Evolutionary conservation across 805 yeast genomes (phyloP).

Genomic region (Ogataea pini): DNA sequence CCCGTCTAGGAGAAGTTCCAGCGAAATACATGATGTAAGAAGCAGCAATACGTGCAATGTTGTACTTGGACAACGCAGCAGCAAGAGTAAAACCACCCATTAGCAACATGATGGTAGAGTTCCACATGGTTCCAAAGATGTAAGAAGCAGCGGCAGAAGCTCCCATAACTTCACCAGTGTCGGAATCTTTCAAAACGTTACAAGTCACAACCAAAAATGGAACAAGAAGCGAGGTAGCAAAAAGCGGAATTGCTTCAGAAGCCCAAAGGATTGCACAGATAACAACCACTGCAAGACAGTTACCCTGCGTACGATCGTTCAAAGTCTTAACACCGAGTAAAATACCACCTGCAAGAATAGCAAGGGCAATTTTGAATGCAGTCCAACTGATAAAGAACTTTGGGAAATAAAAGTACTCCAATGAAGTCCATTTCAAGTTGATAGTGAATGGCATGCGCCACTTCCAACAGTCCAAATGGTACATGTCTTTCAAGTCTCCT

Average conservation of each 20-base stretch:
- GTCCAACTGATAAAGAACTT: slow-evolving; percentile 48
- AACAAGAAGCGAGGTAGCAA: slow-evolving; percentile 49
- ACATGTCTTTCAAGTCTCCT: slow-evolving; percentile 32
- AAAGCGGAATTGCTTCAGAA: slow-evolving; percentile 51
- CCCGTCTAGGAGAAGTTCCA: slow-evolving; percentile 51
- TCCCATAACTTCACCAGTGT: slow-evolving; percentile 44
- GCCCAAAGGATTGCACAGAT: slow-evolving; percentile 56
- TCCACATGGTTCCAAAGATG: slow-evolving; percentile 53
- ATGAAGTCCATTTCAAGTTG: slow-evolving; percentile 19
- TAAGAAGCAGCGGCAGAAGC: slow-evolving; percentile 44
- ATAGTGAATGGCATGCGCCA: slow-evolving; percentile 24
- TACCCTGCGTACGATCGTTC: slow-evolving; percentile 58
- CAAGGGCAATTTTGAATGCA: slow-evolving; percentile 48
- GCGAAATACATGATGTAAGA: slow-evolving; percentile 51
- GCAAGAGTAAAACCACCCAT: slow-evolving; percentile 58
- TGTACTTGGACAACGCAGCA: slow-evolving; percentile 54
- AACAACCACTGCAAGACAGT: slow-evolving; percentile 66
- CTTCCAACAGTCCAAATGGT: slow-evolving; percentile 33
- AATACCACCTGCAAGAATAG: slow-evolving; percentile 52
- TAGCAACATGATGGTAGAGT: slow-evolving; percentile 50
- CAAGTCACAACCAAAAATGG: slow-evolving; percentile 50
- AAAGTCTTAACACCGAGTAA: slow-evolving; percentile 61
- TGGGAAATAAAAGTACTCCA: slow-evolving; percentile 44
- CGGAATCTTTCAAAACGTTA: slow-evolving; percentile 49
- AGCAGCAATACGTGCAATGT: slow-evolving; percentile 50